A percentile compares a stretch with the other conserved stretches of the same genome.
Evolutionary conservation across 2,329 filamentous ascomycete species (phyloP).

Genomic region (Dothistroma pini): DNA sequence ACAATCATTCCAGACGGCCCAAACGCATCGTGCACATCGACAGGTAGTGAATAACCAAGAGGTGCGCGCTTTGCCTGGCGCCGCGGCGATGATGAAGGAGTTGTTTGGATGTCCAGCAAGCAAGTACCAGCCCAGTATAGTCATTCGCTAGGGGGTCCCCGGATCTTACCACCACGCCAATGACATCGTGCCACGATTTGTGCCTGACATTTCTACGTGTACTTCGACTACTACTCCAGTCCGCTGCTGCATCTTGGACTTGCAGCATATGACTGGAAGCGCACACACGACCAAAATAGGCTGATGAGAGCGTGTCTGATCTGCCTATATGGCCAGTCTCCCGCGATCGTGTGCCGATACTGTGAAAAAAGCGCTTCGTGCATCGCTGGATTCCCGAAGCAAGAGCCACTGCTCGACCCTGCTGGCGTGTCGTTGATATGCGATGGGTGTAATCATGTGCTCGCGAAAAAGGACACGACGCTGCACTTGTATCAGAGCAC

Average conservation of each 20-base stretch:
- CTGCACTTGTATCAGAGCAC: no score
- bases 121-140: neutral
- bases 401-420: no score
- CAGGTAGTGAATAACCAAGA: neutral
- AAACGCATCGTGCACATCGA: constrained; percentile 8
- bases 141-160: neutral
- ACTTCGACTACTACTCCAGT: no score
- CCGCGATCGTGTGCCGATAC: no score
- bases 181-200: neutral
- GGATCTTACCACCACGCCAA: neutral
- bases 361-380: neutral
- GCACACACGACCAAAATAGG: neutral
- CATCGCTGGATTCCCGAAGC: no score
- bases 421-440: no score
- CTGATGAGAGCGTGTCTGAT: neutral
- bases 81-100: neutral
- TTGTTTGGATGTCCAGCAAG: neutral
- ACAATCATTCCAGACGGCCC: constrained; percentile 2
- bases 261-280: no score
- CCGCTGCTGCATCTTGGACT: no score
- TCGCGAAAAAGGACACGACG: no score
- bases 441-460: no score
- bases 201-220: neutral
- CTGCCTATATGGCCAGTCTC: neutral
- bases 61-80: neutral